Evolutionary conservation across 352 stramenopile species (phyloP).

Genomic region (Phytophthora uliginosa): DNA sequence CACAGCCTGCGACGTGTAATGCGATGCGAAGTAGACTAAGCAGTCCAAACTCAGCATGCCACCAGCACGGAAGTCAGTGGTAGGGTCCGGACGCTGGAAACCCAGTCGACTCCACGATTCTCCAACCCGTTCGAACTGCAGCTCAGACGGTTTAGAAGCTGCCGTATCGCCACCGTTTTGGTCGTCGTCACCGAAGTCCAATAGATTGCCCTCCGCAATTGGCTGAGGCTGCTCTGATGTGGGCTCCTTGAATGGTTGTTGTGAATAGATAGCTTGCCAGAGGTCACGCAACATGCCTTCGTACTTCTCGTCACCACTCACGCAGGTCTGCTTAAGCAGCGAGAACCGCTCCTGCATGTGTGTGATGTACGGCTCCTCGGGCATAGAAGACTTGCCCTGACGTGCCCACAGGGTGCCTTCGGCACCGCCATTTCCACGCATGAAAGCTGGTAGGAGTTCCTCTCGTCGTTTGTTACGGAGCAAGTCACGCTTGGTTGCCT

Average conservation of each 20-base stretch:
- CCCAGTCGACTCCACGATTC: constrained; percentile 85
- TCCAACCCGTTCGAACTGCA: constrained; percentile 76
- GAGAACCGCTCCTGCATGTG: constrained; percentile 78
- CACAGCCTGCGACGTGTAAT: constrained; percentile 75
- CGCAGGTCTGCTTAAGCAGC: constrained; percentile 77
- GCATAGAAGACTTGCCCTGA: constrained; percentile 64
- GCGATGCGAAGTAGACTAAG: constrained; percentile 82
- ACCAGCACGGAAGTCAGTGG: constrained; percentile 87
- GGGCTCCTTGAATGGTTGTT: constrained; percentile 45
- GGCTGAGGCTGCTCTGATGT: constrained; percentile 24
- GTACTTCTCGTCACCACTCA: constrained; percentile 69
- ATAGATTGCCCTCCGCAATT: constrained; percentile 38
- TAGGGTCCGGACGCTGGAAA: constrained; percentile 88
- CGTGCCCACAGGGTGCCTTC: constrained; percentile 65
- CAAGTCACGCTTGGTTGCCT: constrained; percentile 76
- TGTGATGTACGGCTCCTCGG: constrained; percentile 57
- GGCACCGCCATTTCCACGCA: constrained; percentile 43
- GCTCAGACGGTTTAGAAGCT: constrained; percentile 18
- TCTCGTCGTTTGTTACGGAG: constrained; percentile 70
- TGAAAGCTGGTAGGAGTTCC: constrained; percentile 58
- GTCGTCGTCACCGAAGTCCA: constrained; percentile 31
- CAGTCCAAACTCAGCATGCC: constrained; percentile 85
- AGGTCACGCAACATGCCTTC: constrained; percentile 69
- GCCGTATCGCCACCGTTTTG: constrained; percentile 5
- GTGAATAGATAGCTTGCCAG: constrained; percentile 77